These are phyloP conservation scores for Aspergillus mulundensis DNA, from an alignment of 495 filamentous ascomycete genomes.

Conservation along the genomic window DNA sequence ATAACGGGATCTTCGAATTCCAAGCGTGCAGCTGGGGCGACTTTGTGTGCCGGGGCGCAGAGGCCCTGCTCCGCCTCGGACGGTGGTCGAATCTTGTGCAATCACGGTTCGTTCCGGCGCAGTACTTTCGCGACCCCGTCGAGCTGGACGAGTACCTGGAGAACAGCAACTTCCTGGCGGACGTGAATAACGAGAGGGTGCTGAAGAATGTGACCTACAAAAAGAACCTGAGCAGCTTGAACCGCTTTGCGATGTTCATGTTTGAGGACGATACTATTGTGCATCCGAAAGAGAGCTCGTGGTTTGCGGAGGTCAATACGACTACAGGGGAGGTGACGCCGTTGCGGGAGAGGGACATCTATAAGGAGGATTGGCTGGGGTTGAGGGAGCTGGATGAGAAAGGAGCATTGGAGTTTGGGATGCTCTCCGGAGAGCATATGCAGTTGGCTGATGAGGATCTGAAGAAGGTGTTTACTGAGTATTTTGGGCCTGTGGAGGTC, in stretches of 20 bases:
- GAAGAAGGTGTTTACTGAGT: constrained; percentile 63
- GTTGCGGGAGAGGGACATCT: constrained; percentile 68
- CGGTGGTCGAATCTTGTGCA: constrained; percentile 78
- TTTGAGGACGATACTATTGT: constrained; percentile 84
- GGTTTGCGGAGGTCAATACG: constrained; percentile 84
- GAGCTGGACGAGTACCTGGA: constrained; percentile 73
- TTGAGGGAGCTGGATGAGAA: constrained; percentile 76
- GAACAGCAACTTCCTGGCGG: constrained; percentile 90
- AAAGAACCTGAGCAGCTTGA: constrained; percentile 62
- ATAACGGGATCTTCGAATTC: constrained; percentile 89
- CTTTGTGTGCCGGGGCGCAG: constrained; percentile 74
- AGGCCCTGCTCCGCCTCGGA: constrained; percentile 64
- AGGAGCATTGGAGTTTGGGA: constrained; percentile 70
- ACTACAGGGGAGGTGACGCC: constrained; percentile 57
- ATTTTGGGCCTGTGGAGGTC: constrained; percentile 49
- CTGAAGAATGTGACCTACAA: constrained; percentile 72
- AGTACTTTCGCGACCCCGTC: constrained; percentile 82
- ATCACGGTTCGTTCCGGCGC: constrained; percentile 77
- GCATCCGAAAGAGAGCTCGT: constrained; percentile 85
- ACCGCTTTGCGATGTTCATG: constrained; percentile 83
- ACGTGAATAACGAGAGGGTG: constrained; percentile 89
- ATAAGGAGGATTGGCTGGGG: constrained; percentile 92
- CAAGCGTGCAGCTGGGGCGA: constrained; percentile 60
- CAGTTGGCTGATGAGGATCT: constrained; percentile 63
- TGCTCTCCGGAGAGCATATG: constrained; percentile 78